These are phyloP conservation scores for Wickerhamiella siamensis DNA, from an alignment of 805 yeast species.

Conservation along the genomic window DNA sequence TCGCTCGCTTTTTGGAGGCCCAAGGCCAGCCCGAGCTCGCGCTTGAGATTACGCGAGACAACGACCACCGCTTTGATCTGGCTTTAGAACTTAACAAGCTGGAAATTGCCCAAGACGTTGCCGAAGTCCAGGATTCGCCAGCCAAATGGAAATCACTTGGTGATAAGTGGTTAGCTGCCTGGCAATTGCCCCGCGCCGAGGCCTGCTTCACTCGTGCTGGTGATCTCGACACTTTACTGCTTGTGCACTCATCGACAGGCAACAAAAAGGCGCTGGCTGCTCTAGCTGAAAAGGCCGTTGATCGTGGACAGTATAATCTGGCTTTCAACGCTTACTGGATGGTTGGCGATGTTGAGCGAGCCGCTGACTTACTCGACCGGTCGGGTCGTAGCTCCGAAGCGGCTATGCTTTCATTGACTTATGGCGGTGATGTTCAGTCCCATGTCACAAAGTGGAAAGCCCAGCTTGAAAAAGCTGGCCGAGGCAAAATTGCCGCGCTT, in stretches of 20 bases:
- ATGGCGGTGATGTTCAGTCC: slow-evolving; percentile 36
- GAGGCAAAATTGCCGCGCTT: slow-evolving; percentile 46
- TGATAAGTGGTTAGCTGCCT: slow-evolving; percentile 62
- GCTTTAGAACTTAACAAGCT: slow-evolving; percentile 68
- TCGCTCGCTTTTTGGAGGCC: slow-evolving; percentile 85
- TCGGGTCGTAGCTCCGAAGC: slow-evolving; percentile 75
- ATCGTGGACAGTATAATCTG: slow-evolving; percentile 69
- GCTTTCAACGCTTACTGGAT: slow-evolving; percentile 90
- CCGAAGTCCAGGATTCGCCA: slow-evolving; percentile 22
- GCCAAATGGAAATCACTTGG: slow-evolving; percentile 85
- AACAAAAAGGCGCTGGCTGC: slow-evolving; percentile 42
- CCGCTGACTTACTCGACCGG: slow-evolving; percentile 49
- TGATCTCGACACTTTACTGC: slow-evolving; percentile 69
- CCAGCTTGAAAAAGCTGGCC: slow-evolving; percentile 36
- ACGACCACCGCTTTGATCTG: slow-evolving; percentile 82
- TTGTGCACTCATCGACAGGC: slow-evolving; percentile 71
- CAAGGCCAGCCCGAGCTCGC: slow-evolving; percentile 83
- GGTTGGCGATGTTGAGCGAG: slow-evolving; percentile 51
- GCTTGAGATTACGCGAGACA: slow-evolving; percentile 64
- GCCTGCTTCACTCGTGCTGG: slow-evolving; percentile 64
- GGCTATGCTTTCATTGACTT: slow-evolving; percentile 61
- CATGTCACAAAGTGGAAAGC: slow-evolving; percentile 58
- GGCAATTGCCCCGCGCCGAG: slow-evolving; percentile 71
- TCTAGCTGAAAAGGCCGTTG: slow-evolving; percentile 54
- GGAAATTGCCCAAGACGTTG: slow-evolving; percentile 53